Base-by-base conservation (phyloP, 768 basidiomycete genomes). In the Myochromella boudieri region DNA sequence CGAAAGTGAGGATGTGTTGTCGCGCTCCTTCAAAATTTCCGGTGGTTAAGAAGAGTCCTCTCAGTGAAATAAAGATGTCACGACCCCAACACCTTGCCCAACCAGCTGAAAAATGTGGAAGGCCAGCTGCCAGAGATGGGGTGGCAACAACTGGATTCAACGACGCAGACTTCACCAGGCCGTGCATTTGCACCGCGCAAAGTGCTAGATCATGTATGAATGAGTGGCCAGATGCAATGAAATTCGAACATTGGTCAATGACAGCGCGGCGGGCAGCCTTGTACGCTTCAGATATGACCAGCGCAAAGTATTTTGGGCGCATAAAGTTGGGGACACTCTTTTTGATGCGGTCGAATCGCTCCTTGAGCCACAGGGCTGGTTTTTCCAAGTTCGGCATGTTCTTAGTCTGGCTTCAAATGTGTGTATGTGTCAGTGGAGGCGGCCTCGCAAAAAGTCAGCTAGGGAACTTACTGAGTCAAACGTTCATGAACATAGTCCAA, bases 31-130 rank as follows among this genome's bases (percentile, higher is more conserved):
- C 80, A 58, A 81, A 92, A 59, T 91, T 87, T 5, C 97, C 95
- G 0, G 95, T 97, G 0, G 93, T 87, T 60, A 98, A 71, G 71
- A 98, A 95, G 28, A 99, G 72, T 1, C 97, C 97, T 48, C 92
- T 82, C 15, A 97, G 68, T 2, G 93, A 95, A 61, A 97, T 97
- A 68, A 95, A 97, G 1, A 91, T 85, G 58, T 92, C 89, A 17
- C 97, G 82, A 2, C 97, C 97, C 97, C 97, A 99, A 62, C 90
- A 93, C 40, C 97, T 78, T 11, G 95, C 95, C 97, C 97, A 99
- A 4, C 86, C 85, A 6, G 87, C 71, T 1, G 91, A 74, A 62
- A 99, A 98, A 67, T 98, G 97, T 4, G 97, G 95, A 22, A 98
- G 71, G 15, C 97, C 97, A 20, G 97, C 97, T 8, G 97, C 94